Evolutionary conservation across 1,139 yeast species (phyloP).

Genomic region (Sugiyamaella paludigena): DNA sequence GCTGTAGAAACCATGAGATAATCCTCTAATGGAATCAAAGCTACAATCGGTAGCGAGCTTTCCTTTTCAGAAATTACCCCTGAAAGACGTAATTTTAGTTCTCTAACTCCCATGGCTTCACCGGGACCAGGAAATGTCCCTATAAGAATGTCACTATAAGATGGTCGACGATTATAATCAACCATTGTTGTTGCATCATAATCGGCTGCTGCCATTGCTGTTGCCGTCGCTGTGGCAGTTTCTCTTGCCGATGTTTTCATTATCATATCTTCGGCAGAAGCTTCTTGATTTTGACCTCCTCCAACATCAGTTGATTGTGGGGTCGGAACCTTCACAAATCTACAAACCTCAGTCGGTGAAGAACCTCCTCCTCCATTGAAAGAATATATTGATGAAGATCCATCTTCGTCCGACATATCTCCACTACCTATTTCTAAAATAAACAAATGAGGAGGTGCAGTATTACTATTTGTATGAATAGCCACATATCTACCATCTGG

Average conservation of each 20-base stretch:
- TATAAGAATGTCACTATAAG: conserved; percentile 9
- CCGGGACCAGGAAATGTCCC: conserved; percentile 39
- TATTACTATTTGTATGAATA: conserved; percentile 34
- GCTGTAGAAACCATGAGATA: conserved; percentile 34
- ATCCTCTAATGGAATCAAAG: conserved; percentile 31
- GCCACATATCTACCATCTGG: conserved; percentile 37
- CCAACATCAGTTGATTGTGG: too few species aligned
- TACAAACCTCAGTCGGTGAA: conserved; percentile 32
- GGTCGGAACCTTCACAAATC: conserved; percentile 14
- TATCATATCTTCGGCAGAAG: too few species aligned
- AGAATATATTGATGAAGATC: conserved; percentile 9
- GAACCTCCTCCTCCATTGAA: background rate
- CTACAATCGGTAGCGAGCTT: conserved; percentile 24
- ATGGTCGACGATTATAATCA: conserved; percentile 9
- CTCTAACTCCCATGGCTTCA: conserved; percentile 41
- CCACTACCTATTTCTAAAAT: conserved; percentile 21
- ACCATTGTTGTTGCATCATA: background rate
- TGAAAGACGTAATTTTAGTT: conserved; percentile 30
- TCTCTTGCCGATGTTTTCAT: background rate
- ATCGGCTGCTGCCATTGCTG: background rate
- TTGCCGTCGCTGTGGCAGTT: background rate
- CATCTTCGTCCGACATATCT: conserved; percentile 2
- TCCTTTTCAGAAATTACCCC: conserved; percentile 1
- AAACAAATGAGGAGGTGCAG: conserved; percentile 32
- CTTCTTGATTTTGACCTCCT: too few species aligned